These are phyloP conservation scores for Auriculariales sp. DNA, from an alignment of 768 basidiomycete species.

Conservation along the genomic window DNA sequence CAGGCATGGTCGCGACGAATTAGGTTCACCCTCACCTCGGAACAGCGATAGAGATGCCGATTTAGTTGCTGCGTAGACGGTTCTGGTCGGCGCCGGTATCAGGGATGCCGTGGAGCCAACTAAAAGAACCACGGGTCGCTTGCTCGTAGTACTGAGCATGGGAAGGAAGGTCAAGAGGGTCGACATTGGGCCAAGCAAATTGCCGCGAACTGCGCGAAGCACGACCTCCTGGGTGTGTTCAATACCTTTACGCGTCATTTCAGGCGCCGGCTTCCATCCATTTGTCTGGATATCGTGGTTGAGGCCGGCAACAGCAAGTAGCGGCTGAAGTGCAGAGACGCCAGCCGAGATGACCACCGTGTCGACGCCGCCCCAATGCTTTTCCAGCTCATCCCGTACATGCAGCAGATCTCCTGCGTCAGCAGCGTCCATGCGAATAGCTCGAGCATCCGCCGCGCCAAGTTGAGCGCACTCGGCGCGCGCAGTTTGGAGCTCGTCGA, in stretches of 20 bases:
- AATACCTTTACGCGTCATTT: constrained; percentile 40
- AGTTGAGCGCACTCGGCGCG: constrained; percentile 38
- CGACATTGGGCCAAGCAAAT: constrained; percentile 57
- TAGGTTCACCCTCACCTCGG: constrained; percentile 22
- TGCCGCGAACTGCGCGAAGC: constrained; percentile 39
- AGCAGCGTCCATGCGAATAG: constrained; percentile 16
- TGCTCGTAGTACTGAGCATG: constrained; percentile 46
- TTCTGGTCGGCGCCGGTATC: constrained; percentile 74
- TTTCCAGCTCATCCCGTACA: constrained; percentile 31
- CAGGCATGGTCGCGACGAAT: not conserved
- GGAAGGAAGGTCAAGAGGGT: constrained; percentile 69
- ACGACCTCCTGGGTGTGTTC: constrained; percentile 43
- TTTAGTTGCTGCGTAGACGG: constrained; percentile 77
- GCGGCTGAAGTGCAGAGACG: constrained; percentile 64
- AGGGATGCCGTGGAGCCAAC: constrained; percentile 66
- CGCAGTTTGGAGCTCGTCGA: constrained; percentile 39
- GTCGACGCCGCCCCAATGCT: constrained; percentile 75
- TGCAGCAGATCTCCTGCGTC: constrained; percentile 50
- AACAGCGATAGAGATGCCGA: constrained; percentile 63
- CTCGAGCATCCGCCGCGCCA: constrained; percentile 8
- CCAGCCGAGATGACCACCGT: constrained; percentile 74
- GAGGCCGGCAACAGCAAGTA: constrained; percentile 56
- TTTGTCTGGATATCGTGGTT: constrained; percentile 18
- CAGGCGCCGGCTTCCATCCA: constrained; percentile 14
- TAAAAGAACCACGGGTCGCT: constrained; percentile 59